Percentiles rank a stretch among this genome's conserved stretches.
phyloP scores from a whole-genome alignment of 108 stramenopile genomes.

The Cyclotella kingstonii region DNA sequence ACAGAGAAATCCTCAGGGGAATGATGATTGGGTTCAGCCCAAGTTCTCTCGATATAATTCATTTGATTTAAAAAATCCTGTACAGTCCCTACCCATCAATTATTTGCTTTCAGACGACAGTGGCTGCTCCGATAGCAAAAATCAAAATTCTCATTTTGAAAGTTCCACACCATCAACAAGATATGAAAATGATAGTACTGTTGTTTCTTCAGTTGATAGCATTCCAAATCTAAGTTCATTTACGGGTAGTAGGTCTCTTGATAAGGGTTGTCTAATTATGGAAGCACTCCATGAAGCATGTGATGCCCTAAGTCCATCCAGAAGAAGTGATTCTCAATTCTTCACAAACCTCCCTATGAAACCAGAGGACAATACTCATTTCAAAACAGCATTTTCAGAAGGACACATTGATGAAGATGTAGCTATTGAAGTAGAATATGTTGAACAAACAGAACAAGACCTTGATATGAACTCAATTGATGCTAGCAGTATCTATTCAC shows the following conservation, averaged over 20 bases:
- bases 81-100: conserved; percentile 1
- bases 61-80: conserved; percentile 9
- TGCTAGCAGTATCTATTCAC: conserved; percentile 14
- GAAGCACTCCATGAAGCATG: conserved; percentile 24
- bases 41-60: conserved; percentile 18
- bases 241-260: conserved; percentile 22
- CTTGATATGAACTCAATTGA: conserved; percentile 5
- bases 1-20: not conserved
- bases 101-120: conserved; percentile 11
- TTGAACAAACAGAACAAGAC: conserved; percentile 7
- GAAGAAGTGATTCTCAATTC: not conserved
- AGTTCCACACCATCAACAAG: too few species aligned
- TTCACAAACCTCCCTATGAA: not conserved
- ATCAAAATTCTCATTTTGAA: conserved; percentile 2
- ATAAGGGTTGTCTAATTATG: conserved; percentile 15
- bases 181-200: not conserved
- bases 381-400: conserved; percentile 3
- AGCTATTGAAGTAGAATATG: conserved; percentile 44
- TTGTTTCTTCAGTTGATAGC: conserved; percentile 6
- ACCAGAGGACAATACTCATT: not conserved
- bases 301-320: conserved; percentile 11
- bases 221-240: conserved; percentile 15
- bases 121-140: conserved; percentile 10
- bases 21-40: conserved; percentile 6
- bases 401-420: conserved; percentile 28